Conservation (phyloP, 2,329 filamentous ascomycete genomes). For the Alternaria triticimaculans region DNA sequence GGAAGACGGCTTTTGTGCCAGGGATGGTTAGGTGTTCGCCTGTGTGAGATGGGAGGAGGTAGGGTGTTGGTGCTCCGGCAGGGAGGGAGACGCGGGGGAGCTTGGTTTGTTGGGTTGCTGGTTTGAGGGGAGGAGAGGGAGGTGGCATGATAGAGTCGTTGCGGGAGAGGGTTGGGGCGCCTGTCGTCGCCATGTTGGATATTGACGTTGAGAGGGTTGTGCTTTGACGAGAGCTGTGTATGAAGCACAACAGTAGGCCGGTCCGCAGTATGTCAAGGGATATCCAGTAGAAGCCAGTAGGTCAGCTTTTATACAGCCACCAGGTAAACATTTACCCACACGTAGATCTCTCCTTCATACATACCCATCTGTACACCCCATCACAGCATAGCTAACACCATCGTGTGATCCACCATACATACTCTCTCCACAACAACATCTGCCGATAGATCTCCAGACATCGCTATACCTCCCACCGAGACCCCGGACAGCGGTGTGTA, state of each 20-base stretch:
- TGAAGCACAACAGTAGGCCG: neutral
- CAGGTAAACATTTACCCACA: neutral
- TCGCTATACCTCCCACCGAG: neutral
- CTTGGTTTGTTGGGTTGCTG: neutral
- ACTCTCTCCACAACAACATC: neutral
- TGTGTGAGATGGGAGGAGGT: constrained; percentile 24
- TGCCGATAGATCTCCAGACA: neutral
- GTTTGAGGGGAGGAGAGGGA: neutral
- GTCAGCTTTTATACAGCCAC: neutral
- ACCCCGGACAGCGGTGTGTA: too few species aligned
- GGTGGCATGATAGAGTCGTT: neutral
- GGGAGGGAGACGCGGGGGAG: constrained; percentile 16
- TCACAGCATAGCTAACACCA: neutral
- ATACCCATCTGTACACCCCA: neutral
- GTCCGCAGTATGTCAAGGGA: neutral
- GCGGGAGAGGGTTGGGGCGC: neutral
- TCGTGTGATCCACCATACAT: neutral
- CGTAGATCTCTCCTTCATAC: neutral
- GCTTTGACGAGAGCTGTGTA: neutral
- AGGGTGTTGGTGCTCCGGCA: constrained; percentile 16
- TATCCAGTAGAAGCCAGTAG: neutral
- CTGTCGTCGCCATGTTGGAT: neutral
- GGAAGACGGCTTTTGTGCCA: constrained; percentile 22
- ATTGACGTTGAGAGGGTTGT: neutral
- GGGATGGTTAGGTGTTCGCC: constrained; percentile 24